Base-by-base conservation (phyloP, 352 stramenopile species). In the Phytophthora pini region DNA sequence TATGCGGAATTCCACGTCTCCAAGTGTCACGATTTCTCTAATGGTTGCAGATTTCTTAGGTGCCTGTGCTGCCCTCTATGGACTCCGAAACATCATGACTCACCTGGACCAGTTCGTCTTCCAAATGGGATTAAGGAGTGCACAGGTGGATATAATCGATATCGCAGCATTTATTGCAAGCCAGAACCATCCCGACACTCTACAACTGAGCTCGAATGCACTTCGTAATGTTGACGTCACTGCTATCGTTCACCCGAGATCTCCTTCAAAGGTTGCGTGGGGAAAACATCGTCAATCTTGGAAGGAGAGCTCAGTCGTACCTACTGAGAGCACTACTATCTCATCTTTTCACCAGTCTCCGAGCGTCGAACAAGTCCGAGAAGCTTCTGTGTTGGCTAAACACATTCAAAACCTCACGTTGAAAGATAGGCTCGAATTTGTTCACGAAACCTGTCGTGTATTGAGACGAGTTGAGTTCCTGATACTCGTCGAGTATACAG, bases 391-490 rank as follows among this genome's bases (percentile, higher is more conserved):
- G 1, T 54, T 50, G 0, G 9, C 20, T 11, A 24, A 29, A 27
- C 41, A 50, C 13, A 40, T 66, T 32, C 29, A 66, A 10, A 9
- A 40, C 2, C 34, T 74, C 43, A 55, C 52, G 15, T 2, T 56
- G 13, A 22, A 62, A 36, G 54, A 65, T 38, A 44, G 43, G 12
- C 56, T 66, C n/a, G 51, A 58, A 31, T 70, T 70, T 7, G 67
- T 74, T 2, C 57, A 65, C 29, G 62, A 75, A 56, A 71, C 59
- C n/a, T 65, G 72, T 9, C 60, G 63, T 17, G 55, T 82, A 2
- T 63, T 79, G 6, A 54, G 75, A n/a, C 67, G 67, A 27, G 43
- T 64, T 48, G 67, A 77, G 51, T 76, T 79, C 58, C 38, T 76
- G 1, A 22, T 76, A 32, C 50, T 79, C 8, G 34, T 77, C n/a